phyloP scores from a whole-genome alignment of 192 early-diverging fungal species.

The Linnemannia elongata region DNA sequence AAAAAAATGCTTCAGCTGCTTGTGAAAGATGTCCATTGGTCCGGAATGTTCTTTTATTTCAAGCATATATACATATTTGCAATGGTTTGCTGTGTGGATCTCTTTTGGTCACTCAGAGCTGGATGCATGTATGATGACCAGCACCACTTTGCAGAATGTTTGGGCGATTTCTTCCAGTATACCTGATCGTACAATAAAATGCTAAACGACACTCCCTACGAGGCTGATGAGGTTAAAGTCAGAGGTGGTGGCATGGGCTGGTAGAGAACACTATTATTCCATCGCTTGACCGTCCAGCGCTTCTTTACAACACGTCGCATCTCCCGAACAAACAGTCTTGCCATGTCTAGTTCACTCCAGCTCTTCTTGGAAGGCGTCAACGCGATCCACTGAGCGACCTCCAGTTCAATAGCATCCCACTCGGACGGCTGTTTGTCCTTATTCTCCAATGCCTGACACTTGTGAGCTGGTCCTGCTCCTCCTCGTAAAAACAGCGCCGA shows the following conservation, averaged over 20 bases:
- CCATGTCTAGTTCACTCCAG: conserved; percentile 13
- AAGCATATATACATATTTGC: too few relatives aligned
- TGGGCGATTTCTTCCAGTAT: too few relatives aligned
- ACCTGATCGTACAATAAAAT: too few relatives aligned
- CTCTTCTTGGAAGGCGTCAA: background rate
- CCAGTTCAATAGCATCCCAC: conserved; percentile 13
- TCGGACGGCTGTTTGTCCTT: background rate
- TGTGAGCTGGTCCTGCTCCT: background rate
- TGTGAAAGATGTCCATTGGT: too few relatives aligned
- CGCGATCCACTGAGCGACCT: conserved; percentile 24
- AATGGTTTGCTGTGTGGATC: too few relatives aligned
- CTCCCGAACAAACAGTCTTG: conserved; percentile 19
- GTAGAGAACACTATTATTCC: conserved; percentile 32
- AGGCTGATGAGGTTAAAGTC: background rate
- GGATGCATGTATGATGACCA: too few relatives aligned
- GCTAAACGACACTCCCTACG: too few relatives aligned
- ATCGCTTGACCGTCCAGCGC: conserved; percentile 13
- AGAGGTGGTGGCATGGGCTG: background rate
- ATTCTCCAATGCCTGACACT: background rate
- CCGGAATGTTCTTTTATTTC: too few relatives aligned
- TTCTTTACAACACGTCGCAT: conserved; percentile 28
- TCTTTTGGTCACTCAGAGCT: too few relatives aligned
- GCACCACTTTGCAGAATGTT: too few relatives aligned
- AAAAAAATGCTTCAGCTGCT: too few relatives aligned
- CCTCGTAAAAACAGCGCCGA: background rate